Evolutionary conservation across 1,284 basidiomycete genomes (phyloP), one percentile per base, ranked within the genome.

Genomic region (Leccinum subrobustum): DNA sequence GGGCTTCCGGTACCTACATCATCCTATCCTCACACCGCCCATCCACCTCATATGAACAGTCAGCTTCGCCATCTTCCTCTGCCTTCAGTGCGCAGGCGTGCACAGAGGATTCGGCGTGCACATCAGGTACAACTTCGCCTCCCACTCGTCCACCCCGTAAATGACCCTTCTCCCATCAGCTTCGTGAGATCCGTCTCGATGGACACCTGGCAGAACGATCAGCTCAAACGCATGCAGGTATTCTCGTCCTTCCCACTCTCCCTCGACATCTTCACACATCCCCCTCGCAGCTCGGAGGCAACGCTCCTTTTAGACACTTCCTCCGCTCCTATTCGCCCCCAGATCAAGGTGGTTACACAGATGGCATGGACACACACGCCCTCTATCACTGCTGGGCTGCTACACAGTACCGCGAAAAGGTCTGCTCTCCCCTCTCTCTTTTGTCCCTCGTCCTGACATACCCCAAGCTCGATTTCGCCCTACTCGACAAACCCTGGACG

Each of bases 191-290:
- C 92, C 54, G 86, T 94, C 68, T 95, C 94, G 59, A 97, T 97
- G 95, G 95, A 96, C 77, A 91, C 93, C 68, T 97, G 95, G 95
- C 91, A 93, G 61, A 85, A 89, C 44, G 92, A 95, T 58, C 95
- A 98, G 75, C 80, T 96, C 67, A 88, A 80, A 70, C 87, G 94
- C 66, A 96, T 98, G 93, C 87, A 91, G 85, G 92, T 93, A 51
- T 56, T 80, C 64, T 7, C 57, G 54, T 59, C 56, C 16, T 44
- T 56, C 60, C 37, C 54, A 67, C 48, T 57, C 54, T 53, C 25
- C 42, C 58, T 48, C 50, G 11, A 6, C 44, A 20, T 58, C 60
- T 27, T 63, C 61, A 63, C 60, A 63, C 64, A 58, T 61, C 58
- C 55, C 51, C 60, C 54, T 64, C 33, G 20, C 66, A 95, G 89